phyloP scores from a whole-genome alignment of 805 yeast genomes.

The Debaryomyces castellii region DNA sequence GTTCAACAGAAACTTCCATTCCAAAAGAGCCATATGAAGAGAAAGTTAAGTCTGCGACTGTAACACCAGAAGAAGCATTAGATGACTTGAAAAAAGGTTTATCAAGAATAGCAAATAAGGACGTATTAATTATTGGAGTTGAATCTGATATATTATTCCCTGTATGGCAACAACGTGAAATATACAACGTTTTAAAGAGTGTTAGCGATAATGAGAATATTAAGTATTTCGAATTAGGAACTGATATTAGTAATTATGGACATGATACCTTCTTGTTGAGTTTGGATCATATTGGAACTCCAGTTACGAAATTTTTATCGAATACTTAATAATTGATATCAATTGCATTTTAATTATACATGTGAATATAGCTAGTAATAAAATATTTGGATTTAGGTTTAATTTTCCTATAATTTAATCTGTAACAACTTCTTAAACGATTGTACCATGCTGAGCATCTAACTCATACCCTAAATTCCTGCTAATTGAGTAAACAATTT shows the following conservation, averaged over 20 bases:
- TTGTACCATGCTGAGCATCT: constrained; percentile 54
- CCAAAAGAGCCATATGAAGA: constrained; percentile 56
- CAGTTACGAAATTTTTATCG: constrained; percentile 60
- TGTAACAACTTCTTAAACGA: constrained; percentile 25
- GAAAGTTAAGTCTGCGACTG: constrained; percentile 45
- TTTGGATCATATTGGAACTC: constrained; percentile 75
- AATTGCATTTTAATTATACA: not conserved
- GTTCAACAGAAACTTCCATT: constrained; percentile 23
- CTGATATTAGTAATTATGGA: constrained; percentile 78
- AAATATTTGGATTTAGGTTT: not conserved
- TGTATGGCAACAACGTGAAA: constrained; percentile 90
- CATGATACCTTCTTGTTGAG: constrained; percentile 89
- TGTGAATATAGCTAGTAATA: not conserved
- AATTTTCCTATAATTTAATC: not conserved
- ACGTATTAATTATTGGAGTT: constrained; percentile 83
- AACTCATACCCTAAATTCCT: constrained; percentile 64
- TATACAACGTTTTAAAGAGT: constrained; percentile 55
- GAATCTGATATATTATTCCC: constrained; percentile 91
- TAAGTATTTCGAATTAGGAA: constrained; percentile 70
- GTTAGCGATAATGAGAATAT: constrained; percentile 32
- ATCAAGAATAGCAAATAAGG: constrained; percentile 57
- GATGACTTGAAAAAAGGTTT: constrained; percentile 69
- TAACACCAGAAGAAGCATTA: constrained; percentile 54
- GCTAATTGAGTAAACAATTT: constrained; percentile 43
- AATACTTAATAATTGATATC: not conserved